phyloP scores from a whole-genome alignment of 257 asterid species.

The Nicotiana paniculata region DNA sequence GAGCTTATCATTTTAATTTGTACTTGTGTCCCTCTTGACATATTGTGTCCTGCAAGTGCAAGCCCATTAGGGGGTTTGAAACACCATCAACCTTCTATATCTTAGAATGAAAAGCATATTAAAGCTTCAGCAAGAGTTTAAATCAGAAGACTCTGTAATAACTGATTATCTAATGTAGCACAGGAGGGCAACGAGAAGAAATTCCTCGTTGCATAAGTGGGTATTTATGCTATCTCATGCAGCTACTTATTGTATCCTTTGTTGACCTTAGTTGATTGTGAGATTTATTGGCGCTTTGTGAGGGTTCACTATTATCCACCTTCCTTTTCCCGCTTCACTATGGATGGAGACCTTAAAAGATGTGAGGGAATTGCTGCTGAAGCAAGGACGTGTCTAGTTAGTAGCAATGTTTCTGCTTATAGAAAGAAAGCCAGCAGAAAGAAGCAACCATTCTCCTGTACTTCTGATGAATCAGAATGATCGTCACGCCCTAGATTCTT shows the following conservation, averaged over 20 bases:
- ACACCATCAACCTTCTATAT: not conserved
- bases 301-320: not conserved
- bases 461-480: constrained; percentile 3
- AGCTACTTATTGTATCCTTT: not conserved
- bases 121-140: not conserved
- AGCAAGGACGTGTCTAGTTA: not conserved
- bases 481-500: not conserved
- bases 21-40: not conserved
- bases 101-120: not conserved
- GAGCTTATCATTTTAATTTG: not conserved
- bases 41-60: constrained; percentile 2
- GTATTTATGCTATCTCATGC: not conserved
- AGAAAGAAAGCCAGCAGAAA: not conserved
- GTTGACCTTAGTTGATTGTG: not conserved
- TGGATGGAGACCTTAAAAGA: not conserved
- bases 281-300: not conserved
- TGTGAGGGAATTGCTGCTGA: not conserved
- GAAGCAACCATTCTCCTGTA: not conserved
- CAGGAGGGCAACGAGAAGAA: not conserved
- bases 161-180: not conserved
- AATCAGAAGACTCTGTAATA: not conserved
- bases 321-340: not conserved
- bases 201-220: not conserved
- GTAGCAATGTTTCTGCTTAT: not conserved
- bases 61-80: not conserved